These are phyloP conservation scores for Grigorovia transvaalensis DNA, from an alignment of 805 yeast species.

Conservation along the genomic window DNA sequence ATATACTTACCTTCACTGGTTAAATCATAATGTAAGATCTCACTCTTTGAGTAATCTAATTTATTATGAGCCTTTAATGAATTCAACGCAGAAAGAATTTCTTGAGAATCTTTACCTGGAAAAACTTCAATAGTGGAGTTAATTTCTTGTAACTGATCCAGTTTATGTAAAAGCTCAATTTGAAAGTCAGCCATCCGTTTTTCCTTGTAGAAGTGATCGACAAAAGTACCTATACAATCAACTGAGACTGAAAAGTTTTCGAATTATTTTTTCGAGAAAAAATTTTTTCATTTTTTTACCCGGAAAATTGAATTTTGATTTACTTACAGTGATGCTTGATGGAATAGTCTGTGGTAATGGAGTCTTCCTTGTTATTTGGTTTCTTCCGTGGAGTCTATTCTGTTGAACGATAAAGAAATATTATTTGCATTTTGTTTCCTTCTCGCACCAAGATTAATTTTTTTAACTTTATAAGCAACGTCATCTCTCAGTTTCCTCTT, in stretches of 20 bases:
- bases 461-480: not conserved
- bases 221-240: not conserved
- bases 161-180: conserved; percentile 48
- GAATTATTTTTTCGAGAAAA: not conserved
- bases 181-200: conserved; percentile 72
- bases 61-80: conserved; percentile 78
- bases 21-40: conserved; percentile 63
- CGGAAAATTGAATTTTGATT: not conserved
- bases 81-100: conserved; percentile 71
- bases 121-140: conserved; percentile 59
- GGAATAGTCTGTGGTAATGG: too few relatives aligned
- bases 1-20: conserved; percentile 78
- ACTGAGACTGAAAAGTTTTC: not conserved
- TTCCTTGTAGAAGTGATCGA: not conserved
- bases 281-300: not conserved
- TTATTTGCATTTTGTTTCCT: not conserved
- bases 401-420: not conserved
- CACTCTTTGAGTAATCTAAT: conserved; percentile 63
- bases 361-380: not conserved
- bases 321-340: too few relatives aligned
- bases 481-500: not conserved
- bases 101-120: conserved; percentile 53
- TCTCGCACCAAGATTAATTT: not conserved
- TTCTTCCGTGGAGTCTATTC: not conserved
- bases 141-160: conserved; percentile 54